phyloP scores from a whole-genome alignment of 2,329 filamentous ascomycete genomes.

The Nannizziopsis arthrosporioides region DNA sequence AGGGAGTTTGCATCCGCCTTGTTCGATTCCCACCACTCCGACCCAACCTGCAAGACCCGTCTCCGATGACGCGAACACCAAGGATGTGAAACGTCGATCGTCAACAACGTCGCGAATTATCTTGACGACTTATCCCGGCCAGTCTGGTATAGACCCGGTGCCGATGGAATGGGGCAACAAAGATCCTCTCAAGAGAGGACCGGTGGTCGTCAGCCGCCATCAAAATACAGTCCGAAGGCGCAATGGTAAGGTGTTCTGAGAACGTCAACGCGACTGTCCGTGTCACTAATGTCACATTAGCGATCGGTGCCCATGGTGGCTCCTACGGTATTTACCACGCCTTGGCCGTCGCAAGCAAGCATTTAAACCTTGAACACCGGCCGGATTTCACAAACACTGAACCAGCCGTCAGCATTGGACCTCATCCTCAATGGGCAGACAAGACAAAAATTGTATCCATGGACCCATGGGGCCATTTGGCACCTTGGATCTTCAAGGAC shows the following conservation, averaged over 20 bases:
- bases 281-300: conserved; percentile 24
- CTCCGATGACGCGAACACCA: background rate
- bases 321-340: conserved; percentile 96
- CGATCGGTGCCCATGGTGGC: conserved; percentile 64
- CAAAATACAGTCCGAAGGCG: conserved; percentile 64
- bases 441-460: conserved; percentile 93
- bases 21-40: conserved; percentile 8
- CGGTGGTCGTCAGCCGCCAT: conserved; percentile 73
- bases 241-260: conserved; percentile 50
- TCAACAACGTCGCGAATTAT: conserved; percentile 49
- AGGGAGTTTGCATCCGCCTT: background rate
- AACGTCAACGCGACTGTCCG: background rate
- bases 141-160: conserved; percentile 86
- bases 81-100: conserved; percentile 8
- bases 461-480: conserved; percentile 85
- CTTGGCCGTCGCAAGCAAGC: conserved; percentile 79
- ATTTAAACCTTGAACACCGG: conserved; percentile 71
- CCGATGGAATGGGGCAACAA: conserved; percentile 75
- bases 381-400: conserved; percentile 76
- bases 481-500: conserved; percentile 72
- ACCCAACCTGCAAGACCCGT: background rate
- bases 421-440: conserved; percentile 80
- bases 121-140: conserved; percentile 78
- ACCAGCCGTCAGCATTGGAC: conserved; percentile 78
- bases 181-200: conserved; percentile 64